Conservation (phyloP, 2,329 filamentous ascomycete genomes). For the Cladosporium sp. region DNA sequence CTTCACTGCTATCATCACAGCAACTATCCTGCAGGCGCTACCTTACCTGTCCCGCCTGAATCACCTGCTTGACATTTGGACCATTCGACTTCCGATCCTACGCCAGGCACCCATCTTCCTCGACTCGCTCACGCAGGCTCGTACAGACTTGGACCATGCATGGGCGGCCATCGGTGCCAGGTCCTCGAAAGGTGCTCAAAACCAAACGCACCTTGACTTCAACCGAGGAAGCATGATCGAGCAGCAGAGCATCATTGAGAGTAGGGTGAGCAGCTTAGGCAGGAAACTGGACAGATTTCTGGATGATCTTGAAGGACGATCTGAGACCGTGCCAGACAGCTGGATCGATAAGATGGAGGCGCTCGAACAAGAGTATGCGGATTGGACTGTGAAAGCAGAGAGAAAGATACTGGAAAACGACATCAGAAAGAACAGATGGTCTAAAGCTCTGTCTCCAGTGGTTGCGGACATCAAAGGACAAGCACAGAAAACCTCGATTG, state of each 20-base stretch:
- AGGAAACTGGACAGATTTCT: slow-evolving; percentile 79
- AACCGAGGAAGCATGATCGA: slow-evolving; percentile 27
- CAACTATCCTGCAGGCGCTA: slow-evolving; percentile 84
- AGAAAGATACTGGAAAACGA: slow-evolving; percentile 70
- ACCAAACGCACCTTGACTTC: slow-evolving; percentile 15
- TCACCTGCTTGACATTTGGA: slow-evolving; percentile 75
- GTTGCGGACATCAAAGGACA: background rate
- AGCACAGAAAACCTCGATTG: background rate
- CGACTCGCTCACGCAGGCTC: slow-evolving; percentile 61
- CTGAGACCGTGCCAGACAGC: slow-evolving; percentile 78
- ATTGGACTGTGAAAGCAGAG: slow-evolving; percentile 80
- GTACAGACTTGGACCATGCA: slow-evolving; percentile 64
- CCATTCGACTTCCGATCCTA: slow-evolving; percentile 71
- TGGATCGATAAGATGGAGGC: slow-evolving; percentile 88
- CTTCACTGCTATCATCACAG: slow-evolving; percentile 84
- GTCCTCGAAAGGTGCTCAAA: background rate
- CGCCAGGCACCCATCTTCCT: slow-evolving; percentile 71
- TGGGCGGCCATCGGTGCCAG: slow-evolving; percentile 55
- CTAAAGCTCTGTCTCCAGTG: background rate
- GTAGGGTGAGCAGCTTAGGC: slow-evolving; percentile 69
- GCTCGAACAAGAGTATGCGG: slow-evolving; percentile 73
- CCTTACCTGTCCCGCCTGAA: slow-evolving; percentile 76
- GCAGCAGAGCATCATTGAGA: slow-evolving; percentile 60
- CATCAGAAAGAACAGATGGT: slow-evolving; percentile 19
- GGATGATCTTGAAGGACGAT: slow-evolving; percentile 77